These are phyloP conservation scores for Ustilago lituana DNA, from an alignment of 1,284 basidiomycete genomes.

Conservation along the genomic window DNA sequence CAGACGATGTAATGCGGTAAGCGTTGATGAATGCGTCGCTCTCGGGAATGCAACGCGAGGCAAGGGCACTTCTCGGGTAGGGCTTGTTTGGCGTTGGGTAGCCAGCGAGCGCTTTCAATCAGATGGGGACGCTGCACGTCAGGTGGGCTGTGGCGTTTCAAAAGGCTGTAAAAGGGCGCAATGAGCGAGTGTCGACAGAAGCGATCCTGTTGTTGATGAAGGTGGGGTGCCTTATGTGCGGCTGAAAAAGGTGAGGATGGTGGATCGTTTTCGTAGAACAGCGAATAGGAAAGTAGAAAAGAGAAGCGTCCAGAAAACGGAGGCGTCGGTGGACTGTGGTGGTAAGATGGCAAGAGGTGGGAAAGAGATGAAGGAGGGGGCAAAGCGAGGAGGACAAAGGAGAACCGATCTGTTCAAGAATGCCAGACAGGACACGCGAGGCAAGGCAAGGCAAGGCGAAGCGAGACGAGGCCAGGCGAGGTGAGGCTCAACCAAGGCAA, in stretches of 20 bases:
- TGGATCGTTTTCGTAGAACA: no score
- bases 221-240: constrained; percentile 1
- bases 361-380: not conserved
- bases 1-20: no score
- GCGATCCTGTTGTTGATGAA: constrained; percentile 11
- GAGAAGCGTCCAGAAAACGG: not conserved
- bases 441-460: not conserved
- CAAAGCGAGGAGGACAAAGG: not conserved
- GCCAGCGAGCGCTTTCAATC: no score
- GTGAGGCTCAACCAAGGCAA: not conserved
- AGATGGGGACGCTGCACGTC: not conserved
- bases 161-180: not conserved
- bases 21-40: constrained; percentile 13
- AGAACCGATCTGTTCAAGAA: not conserved
- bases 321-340: constrained; percentile 1
- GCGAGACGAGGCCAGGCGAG: not conserved
- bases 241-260: not conserved
- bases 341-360: not conserved
- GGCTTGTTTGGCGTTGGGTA: constrained; percentile 1
- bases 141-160: constrained; percentile 2
- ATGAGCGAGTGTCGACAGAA: constrained; percentile 1
- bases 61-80: not conserved
- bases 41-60: not conserved
- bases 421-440: no score
- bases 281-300: no score